Conservation (phyloP, 2,329 filamentous ascomycete genomes). For the Mollisiaceae sp. region DNA sequence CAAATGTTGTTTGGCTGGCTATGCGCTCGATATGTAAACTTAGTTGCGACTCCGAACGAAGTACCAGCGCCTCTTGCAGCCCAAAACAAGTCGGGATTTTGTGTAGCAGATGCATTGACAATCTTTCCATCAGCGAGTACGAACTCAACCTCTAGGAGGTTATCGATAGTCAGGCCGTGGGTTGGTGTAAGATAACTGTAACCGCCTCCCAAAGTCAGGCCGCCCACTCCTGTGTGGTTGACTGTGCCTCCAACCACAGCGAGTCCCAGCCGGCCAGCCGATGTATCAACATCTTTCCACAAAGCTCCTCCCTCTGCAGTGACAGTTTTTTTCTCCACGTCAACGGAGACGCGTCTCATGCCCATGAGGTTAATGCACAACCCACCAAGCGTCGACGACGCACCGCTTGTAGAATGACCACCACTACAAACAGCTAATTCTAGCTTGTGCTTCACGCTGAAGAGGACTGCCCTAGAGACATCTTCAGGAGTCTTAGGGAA, state of each 20-base stretch:
- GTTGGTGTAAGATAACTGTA: slow-evolving; percentile 60
- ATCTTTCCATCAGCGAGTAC: slow-evolving; percentile 33
- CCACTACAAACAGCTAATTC: slow-evolving; percentile 22
- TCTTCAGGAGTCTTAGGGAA: slow-evolving; percentile 22
- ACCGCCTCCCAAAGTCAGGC: slow-evolving; percentile 33
- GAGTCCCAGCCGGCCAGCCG: slow-evolving; percentile 27
- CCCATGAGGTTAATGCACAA: slow-evolving; percentile 27
- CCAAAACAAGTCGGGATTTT: slow-evolving; percentile 35
- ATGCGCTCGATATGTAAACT: slow-evolving; percentile 23
- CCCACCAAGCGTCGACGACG: slow-evolving; percentile 24
- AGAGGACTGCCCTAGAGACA: slow-evolving; percentile 23
- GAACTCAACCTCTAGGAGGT: slow-evolving; percentile 29
- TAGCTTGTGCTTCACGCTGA: slow-evolving; percentile 16
- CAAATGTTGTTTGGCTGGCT: slow-evolving; percentile 3
- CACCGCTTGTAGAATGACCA: slow-evolving; percentile 11
- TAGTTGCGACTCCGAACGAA: slow-evolving; percentile 28
- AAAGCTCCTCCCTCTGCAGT: slow-evolving; percentile 32
- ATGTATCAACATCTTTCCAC: slow-evolving; percentile 36
- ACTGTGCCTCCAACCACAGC: slow-evolving; percentile 36
- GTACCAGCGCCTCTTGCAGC: slow-evolving; percentile 32
- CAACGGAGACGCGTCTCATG: slow-evolving; percentile 21
- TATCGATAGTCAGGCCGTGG: slow-evolving; percentile 35
- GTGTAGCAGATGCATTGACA: slow-evolving; percentile 21
- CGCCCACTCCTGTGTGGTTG: slow-evolving; percentile 28
- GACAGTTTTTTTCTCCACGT: slow-evolving; percentile 25